Evolutionary conservation across 2,329 filamentous ascomycete species (phyloP).

Genomic region (Colletotrichum lindemuthianum): DNA sequence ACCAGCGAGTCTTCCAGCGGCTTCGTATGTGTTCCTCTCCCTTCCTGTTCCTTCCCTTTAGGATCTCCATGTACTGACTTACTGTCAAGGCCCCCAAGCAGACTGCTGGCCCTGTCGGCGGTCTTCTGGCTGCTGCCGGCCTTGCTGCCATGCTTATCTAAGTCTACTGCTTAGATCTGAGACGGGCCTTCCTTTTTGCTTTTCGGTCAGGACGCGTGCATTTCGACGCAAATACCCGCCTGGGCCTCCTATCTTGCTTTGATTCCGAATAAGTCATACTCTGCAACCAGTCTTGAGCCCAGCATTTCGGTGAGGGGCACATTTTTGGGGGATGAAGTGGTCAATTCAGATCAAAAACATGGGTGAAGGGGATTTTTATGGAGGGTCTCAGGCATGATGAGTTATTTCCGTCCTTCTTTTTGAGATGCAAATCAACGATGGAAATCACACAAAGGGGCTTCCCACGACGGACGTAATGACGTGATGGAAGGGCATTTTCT

Average conservation of each 20-base stretch:
- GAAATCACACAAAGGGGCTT: constrained; percentile 32
- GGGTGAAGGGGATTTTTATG: constrained; percentile 21
- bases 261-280: constrained; percentile 37
- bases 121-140: constrained; percentile 60
- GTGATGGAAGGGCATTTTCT: constrained; percentile 11
- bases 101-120: constrained; percentile 56
- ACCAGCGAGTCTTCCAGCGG: constrained; percentile 26
- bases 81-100: constrained; percentile 35
- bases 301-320: constrained; percentile 24
- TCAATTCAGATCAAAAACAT: constrained; percentile 22
- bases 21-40: constrained; percentile 39
- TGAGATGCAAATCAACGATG: constrained; percentile 44
- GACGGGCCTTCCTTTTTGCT: constrained; percentile 24
- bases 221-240: constrained; percentile 55
- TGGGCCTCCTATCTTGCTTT: constrained; percentile 43
- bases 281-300: constrained; percentile 30
- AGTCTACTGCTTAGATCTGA: constrained; percentile 34
- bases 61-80: constrained; percentile 5
- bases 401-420: constrained; percentile 44
- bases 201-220: constrained; percentile 44
- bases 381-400: constrained; percentile 46
- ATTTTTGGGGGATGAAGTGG: constrained; percentile 22
- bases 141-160: constrained; percentile 61
- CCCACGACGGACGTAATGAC: constrained; percentile 31
- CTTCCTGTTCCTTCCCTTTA: background rate